Conservation (phyloP, 1,139 yeast species). For the Hemisphaericaspora subhashii region DNA sequence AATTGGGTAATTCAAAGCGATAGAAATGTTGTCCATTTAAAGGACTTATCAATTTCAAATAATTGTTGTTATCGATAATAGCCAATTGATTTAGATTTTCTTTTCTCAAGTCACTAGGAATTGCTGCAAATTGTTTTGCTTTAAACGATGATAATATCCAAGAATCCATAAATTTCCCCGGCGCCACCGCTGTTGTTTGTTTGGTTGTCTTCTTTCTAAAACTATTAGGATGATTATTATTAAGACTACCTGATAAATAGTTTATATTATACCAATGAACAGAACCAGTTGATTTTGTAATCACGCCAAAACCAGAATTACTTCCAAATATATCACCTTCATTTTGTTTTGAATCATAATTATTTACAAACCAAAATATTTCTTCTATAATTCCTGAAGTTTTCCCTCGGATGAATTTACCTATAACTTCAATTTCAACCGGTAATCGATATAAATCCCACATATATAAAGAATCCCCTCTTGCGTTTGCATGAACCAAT, state of each 20-base stretch:
- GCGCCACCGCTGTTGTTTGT: too few species aligned
- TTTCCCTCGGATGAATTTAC: slow-evolving; percentile 63
- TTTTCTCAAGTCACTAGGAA: slow-evolving; percentile 21
- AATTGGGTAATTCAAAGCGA: slow-evolving; percentile 46
- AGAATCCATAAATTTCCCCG: slow-evolving; percentile 27
- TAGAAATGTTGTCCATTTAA: slow-evolving; percentile 44
- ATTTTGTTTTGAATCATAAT: slow-evolving; percentile 15
- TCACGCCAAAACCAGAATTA: slow-evolving; percentile 52
- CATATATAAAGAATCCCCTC: slow-evolving; percentile 64
- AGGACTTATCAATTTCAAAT: slow-evolving; percentile 43
- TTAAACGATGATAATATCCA: slow-evolving; percentile 43
- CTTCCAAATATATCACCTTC: slow-evolving; percentile 22
- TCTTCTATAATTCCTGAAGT: slow-evolving; percentile 56
- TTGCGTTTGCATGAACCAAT: slow-evolving; percentile 52
- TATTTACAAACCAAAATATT: slow-evolving; percentile 53
- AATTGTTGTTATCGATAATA: slow-evolving; percentile 34
- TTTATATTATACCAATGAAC: slow-evolving; percentile 61
- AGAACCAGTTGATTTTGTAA: slow-evolving; percentile 58
- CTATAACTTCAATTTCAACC: slow-evolving; percentile 51
- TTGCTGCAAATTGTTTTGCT: slow-evolving; percentile 31
- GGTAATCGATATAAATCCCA: slow-evolving; percentile 65
- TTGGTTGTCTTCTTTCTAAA: slow-evolving; percentile 13
- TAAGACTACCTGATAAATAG: slow-evolving; percentile 35
- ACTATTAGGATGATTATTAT: slow-evolving; percentile 27
- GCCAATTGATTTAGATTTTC: slow-evolving; percentile 35